Conservation (phyloP, 1,139 yeast genomes). For the Blastobotrys elegans region DNA sequence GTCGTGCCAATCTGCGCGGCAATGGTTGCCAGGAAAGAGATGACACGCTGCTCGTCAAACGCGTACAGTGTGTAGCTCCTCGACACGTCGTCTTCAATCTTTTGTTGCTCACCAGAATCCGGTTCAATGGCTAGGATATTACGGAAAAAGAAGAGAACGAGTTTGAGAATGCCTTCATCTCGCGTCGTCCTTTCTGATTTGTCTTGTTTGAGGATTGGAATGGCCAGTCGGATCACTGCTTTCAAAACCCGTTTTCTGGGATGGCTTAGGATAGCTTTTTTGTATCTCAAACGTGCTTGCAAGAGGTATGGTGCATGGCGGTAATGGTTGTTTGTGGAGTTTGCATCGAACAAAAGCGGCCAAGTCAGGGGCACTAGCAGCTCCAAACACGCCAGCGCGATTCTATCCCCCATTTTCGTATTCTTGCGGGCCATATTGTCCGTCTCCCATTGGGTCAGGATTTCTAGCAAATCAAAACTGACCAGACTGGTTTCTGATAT, state of each 20-base stretch:
- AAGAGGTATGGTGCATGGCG: slow-evolving; percentile 55
- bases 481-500: slow-evolving; percentile 79
- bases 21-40: slow-evolving; percentile 64
- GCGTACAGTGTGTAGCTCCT: slow-evolving; percentile 52
- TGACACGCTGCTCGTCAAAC: slow-evolving; percentile 63
- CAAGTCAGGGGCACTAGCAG: slow-evolving; percentile 79
- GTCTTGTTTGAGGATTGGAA: slow-evolving; percentile 52
- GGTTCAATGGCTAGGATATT: slow-evolving; percentile 76
- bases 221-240: slow-evolving; percentile 65
- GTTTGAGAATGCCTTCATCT: slow-evolving; percentile 67
- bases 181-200: slow-evolving; percentile 57
- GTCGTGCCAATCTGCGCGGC: slow-evolving; percentile 60
- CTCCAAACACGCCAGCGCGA: slow-evolving; percentile 70
- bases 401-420: slow-evolving; percentile 44
- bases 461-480: slow-evolving; percentile 65
- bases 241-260: slow-evolving; percentile 59
- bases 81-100: slow-evolving; percentile 57
- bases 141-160: slow-evolving; percentile 69
- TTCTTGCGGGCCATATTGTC: slow-evolving; percentile 34
- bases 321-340: slow-evolving; percentile 48
- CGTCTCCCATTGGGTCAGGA: slow-evolving; percentile 70
- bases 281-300: slow-evolving; percentile 65
- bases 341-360: slow-evolving; percentile 62
- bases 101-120: slow-evolving; percentile 37
- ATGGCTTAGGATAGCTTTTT: slow-evolving; percentile 57